phyloP scores from a whole-genome alignment of 805 yeast genomes.

The Ascoidea tarda region DNA sequence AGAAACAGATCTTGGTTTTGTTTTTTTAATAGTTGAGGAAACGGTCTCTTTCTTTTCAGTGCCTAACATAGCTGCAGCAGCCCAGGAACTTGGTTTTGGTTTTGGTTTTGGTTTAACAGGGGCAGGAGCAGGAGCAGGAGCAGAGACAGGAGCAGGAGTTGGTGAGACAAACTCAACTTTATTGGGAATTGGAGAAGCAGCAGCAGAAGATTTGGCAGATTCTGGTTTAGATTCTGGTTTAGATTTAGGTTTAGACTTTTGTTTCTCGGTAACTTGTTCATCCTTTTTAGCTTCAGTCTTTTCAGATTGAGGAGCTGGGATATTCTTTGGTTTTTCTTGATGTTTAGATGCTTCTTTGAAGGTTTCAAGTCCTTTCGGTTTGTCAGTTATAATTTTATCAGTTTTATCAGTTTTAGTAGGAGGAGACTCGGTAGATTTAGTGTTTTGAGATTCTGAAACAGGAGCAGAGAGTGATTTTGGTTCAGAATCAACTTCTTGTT shows the following conservation, averaged over 20 bases:
- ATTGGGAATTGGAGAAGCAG: not conserved
- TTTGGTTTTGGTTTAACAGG: not conserved
- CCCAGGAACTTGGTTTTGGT: constrained; percentile 1
- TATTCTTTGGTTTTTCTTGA: not conserved
- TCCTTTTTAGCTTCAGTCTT: not conserved
- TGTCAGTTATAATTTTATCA: not conserved
- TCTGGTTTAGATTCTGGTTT: not conserved
- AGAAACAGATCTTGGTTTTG: not conserved
- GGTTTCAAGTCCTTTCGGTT: not conserved
- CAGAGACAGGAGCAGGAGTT: not conserved
- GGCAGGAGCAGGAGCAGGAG: not conserved
- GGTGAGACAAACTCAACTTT: constrained; percentile 2
- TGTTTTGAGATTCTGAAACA: not conserved
- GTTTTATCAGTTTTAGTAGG: not conserved
- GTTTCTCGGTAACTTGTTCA: not conserved
- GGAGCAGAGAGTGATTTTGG: no score
- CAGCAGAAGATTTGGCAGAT: not conserved
- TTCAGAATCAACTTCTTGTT: not conserved
- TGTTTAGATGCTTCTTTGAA: not conserved
- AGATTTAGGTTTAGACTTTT: not conserved
- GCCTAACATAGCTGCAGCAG: not conserved
- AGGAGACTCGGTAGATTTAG: no score
- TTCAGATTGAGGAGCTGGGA: not conserved
- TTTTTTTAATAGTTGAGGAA: not conserved
- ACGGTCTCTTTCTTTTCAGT: not conserved